Evolutionary conservation across 257 asterid species (phyloP).

Genomic region (Plantago ovata): DNA sequence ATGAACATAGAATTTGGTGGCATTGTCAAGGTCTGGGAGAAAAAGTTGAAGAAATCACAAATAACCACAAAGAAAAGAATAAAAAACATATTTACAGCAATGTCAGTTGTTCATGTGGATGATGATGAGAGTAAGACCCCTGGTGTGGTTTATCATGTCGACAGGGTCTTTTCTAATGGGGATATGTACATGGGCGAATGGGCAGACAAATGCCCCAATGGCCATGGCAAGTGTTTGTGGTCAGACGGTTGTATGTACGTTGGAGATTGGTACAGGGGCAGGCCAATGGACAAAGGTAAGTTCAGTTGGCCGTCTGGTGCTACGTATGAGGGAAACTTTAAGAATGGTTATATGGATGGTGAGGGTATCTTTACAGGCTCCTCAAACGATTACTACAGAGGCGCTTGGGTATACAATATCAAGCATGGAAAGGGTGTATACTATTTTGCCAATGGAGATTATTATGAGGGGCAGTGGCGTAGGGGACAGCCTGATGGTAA

Average conservation of each 20-base stretch:
- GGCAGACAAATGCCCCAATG: conserved; percentile 58
- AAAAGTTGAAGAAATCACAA: conserved; percentile 56
- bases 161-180: conserved; percentile 58
- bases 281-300: conserved; percentile 62
- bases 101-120: conserved; percentile 94
- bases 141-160: conserved; percentile 47
- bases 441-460: conserved; percentile 63
- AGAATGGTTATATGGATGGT: conserved; percentile 76
- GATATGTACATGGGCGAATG: conserved; percentile 80
- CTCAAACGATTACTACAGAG: conserved; percentile 56
- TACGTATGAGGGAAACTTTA: conserved; percentile 83
- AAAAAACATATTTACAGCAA: conserved; percentile 48
- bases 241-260: conserved; percentile 86
- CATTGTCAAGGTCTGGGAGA: conserved; percentile 62
- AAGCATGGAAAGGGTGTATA: conserved; percentile 65
- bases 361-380: conserved; percentile 74
- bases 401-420: conserved; percentile 63
- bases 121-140: conserved; percentile 47
- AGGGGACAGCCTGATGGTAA: conserved; percentile 62
- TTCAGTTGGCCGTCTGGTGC: conserved; percentile 95
- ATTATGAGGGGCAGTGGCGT: conserved; percentile 71
- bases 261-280: conserved; percentile 73
- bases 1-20: conserved; percentile 54
- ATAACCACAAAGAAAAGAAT: conserved; percentile 47
- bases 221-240: conserved; percentile 78